Percentiles rank a stretch among this genome's conserved stretches.
Evolutionary conservation across 805 yeast species (phyloP).

Genomic region (Starmerella lactis-condensi): DNA sequence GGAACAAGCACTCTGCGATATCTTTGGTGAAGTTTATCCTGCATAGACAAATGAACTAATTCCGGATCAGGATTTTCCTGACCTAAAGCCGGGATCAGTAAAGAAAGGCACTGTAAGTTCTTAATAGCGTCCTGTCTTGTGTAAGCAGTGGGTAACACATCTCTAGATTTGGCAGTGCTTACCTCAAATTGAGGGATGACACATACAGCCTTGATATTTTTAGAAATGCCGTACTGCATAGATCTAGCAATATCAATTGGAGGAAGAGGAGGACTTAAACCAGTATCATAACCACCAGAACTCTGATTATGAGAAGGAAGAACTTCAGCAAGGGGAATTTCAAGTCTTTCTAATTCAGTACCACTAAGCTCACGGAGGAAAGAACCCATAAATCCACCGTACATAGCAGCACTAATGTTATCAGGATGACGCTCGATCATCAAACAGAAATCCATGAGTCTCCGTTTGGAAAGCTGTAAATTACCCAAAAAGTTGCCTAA

Average conservation of each 20-base stretch:
- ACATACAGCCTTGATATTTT: conserved; percentile 68
- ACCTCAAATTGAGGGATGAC: conserved; percentile 90
- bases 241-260: conserved; percentile 78
- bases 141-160: conserved; percentile 70
- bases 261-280: conserved; percentile 58
- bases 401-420: conserved; percentile 95
- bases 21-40: conserved; percentile 93
- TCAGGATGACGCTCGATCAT: conserved; percentile 98
- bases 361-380: conserved; percentile 64
- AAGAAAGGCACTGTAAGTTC: conserved; percentile 83
- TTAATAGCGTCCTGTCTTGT: conserved; percentile 67
- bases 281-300: conserved; percentile 47
- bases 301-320: conserved; percentile 46
- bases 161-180: conserved; percentile 77
- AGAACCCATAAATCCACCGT: conserved; percentile 97
- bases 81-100: conserved; percentile 82
- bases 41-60: conserved; percentile 85
- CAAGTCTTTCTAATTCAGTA: conserved; percentile 53
- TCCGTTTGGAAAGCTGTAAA: conserved; percentile 49
- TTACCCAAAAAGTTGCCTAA: conserved; percentile 72
- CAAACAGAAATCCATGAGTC: conserved; percentile 83
- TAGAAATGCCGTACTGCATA: conserved; percentile 67
- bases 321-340: conserved; percentile 69
- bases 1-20: conserved; percentile 84
- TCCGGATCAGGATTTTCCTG: conserved; percentile 63